These are phyloP conservation scores for Mycena venus DNA, from an alignment of 768 basidiomycete genomes.

Conservation along the genomic window DNA sequence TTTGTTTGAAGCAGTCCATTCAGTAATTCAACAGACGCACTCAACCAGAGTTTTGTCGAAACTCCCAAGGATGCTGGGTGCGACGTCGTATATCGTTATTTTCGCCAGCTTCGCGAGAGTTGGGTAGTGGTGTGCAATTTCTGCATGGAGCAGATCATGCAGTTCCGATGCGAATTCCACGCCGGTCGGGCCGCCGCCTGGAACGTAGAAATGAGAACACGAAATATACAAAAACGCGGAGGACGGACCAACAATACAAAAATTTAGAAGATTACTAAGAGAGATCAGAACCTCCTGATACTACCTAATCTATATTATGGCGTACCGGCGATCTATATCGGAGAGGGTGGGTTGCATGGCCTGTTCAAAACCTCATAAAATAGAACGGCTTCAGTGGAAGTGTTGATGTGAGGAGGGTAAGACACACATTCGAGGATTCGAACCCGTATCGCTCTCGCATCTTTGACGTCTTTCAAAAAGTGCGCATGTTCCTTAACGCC, in stretches of 20 bases:
- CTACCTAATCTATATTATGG: neutral
- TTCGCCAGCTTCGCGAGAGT: conserved; percentile 71
- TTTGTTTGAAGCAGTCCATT: no score
- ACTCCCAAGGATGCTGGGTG: conserved; percentile 77
- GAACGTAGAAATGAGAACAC: conserved; percentile 8
- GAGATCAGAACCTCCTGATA: neutral
- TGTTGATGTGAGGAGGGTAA: conserved; percentile 24
- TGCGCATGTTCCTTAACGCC: conserved; percentile 87
- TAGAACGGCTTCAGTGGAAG: neutral
- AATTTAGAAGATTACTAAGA: conserved; percentile 77
- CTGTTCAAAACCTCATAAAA: conserved; percentile 78
- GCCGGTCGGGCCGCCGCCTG: conserved; percentile 84
- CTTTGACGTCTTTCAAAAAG: conserved; percentile 85
- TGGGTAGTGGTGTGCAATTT: conserved; percentile 74
- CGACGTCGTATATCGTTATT: conserved; percentile 88
- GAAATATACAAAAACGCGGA: neutral
- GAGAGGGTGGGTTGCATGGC: conserved; percentile 85
- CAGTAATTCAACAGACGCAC: conserved; percentile 51
- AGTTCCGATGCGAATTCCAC: conserved; percentile 90
- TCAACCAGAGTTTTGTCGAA: conserved; percentile 79
- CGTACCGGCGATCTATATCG: conserved; percentile 71
- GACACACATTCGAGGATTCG: conserved; percentile 78
- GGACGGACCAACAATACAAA: conserved; percentile 84
- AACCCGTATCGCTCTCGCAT: conserved; percentile 78
- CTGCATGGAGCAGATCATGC: conserved; percentile 80